A percentile compares a stretch with the other conserved stretches of the same genome.
Conservation (phyloP, 2,329 filamentous ascomycete genomes). For the Fusarium sp. region DNA sequence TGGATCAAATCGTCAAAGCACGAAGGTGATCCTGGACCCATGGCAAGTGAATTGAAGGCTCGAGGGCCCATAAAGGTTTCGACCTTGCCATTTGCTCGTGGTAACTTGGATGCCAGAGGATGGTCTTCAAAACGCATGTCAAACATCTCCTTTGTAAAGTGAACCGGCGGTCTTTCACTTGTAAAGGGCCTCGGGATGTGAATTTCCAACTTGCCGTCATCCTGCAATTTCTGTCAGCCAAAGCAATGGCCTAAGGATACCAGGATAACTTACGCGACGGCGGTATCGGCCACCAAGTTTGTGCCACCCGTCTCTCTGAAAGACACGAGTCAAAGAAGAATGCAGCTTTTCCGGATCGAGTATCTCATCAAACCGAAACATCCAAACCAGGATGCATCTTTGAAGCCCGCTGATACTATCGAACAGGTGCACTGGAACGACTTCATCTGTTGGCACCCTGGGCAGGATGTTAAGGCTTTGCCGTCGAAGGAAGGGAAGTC, state of each 20-base stretch:
- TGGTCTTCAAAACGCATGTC: neutral
- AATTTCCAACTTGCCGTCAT: conserved; percentile 14
- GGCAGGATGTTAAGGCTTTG: neutral
- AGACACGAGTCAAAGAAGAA: conserved; percentile 3
- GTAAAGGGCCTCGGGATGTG: conserved; percentile 9
- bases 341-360: conserved; percentile 9
- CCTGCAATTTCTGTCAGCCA: neutral
- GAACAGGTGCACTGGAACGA: conserved; percentile 26
- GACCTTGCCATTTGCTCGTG: neutral
- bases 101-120: conserved; percentile 13
- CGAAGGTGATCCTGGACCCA: conserved; percentile 5
- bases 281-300: conserved; percentile 25
- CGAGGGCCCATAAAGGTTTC: conserved; percentile 10
- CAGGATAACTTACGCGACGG: neutral
- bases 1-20: conserved; percentile 20
- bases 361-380: conserved; percentile 23
- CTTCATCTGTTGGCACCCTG: conserved; percentile 17
- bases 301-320: conserved; percentile 16
- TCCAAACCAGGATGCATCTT: conserved; percentile 24
- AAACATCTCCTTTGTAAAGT: conserved; percentile 13
- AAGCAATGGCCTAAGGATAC: rapidly evolving
- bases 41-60: conserved; percentile 18
- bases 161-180: neutral
- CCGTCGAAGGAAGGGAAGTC: neutral
- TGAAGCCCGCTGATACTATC: conserved; percentile 21